These are phyloP conservation scores for Amoeboradix gromovi DNA, from an alignment of 371 early-diverging fungal genomes.

Conservation along the genomic window DNA sequence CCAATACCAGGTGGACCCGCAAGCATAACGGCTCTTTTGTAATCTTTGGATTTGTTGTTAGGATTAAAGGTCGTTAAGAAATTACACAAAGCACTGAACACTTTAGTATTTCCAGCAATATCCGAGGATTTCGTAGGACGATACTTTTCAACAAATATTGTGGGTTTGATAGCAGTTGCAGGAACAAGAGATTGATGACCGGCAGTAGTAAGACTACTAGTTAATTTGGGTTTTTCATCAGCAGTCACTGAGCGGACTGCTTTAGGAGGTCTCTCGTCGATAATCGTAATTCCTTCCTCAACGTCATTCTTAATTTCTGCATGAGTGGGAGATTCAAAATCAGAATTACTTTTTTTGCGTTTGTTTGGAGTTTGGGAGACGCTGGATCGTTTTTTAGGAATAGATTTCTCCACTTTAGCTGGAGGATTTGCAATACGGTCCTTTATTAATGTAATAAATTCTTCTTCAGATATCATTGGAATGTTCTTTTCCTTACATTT, in stretches of 20 bases:
- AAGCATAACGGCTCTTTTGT: slow-evolving; percentile 39
- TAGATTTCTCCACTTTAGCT: slow-evolving; percentile 1
- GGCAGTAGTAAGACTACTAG: slow-evolving; percentile 8
- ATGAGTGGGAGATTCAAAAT: neutral
- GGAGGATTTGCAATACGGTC: neutral
- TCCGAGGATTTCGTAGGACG: slow-evolving; percentile 8
- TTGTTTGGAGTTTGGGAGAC: neutral
- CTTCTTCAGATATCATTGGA: slow-evolving; percentile 57
- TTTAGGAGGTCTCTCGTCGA: neutral
- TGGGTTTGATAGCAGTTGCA: slow-evolving; percentile 1
- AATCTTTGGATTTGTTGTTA: slow-evolving; percentile 8
- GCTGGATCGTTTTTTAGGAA: neutral
- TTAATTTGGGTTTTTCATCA: neutral
- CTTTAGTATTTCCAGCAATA: slow-evolving; percentile 11
- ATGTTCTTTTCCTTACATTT: slow-evolving; percentile 47
- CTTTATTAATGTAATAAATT: slow-evolving; percentile 41
- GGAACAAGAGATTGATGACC: slow-evolving; percentile 7
- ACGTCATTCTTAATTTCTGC: neutral
- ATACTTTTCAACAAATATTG: slow-evolving; percentile 10
- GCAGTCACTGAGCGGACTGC: neutral
- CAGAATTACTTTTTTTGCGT: neutral
- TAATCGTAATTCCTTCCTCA: neutral
- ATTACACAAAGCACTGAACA: slow-evolving; percentile 7
- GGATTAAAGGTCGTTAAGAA: slow-evolving; percentile 6
- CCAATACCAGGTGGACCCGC: slow-evolving; percentile 97